Percentiles rank a stretch among this genome's conserved stretches.
These are phyloP conservation scores for Penicillium oxalicum DNA, from an alignment of 2,329 filamentous ascomycete species.

Conservation along the genomic window DNA sequence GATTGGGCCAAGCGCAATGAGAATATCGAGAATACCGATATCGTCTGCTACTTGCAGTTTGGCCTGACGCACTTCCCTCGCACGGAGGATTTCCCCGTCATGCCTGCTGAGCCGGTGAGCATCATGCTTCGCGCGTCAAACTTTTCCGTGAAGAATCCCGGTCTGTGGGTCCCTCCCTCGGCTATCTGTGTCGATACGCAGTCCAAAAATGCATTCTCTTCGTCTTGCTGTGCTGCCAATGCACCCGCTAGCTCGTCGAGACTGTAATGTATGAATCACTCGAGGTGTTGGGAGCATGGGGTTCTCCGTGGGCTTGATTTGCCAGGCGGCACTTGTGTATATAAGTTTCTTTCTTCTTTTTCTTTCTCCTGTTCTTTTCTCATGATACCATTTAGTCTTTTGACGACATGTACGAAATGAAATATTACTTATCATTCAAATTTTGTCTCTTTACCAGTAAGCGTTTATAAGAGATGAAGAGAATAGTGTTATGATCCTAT, in stretches of 20 bases:
- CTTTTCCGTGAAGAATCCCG: conserved; percentile 55
- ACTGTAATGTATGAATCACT: conserved; percentile 9
- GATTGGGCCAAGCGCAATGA: conserved; percentile 42
- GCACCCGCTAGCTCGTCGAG: conserved; percentile 13
- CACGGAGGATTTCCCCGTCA: conserved; percentile 53
- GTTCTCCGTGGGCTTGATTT: neutral
- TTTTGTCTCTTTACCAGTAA: no score
- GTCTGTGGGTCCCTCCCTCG: conserved; percentile 50
- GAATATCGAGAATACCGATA: conserved; percentile 50
- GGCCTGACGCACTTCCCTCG: conserved; percentile 51
- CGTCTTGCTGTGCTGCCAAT: conserved; percentile 18
- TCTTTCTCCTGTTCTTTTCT: no score
- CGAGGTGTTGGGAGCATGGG: conserved; percentile 5
- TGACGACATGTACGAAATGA: no score
- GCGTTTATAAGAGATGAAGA: no score
- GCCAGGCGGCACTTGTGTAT: neutral
- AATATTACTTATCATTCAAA: no score
- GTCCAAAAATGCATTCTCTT: conserved; percentile 23
- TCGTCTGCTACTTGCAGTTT: conserved; percentile 54
- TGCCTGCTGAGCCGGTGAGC: conserved; percentile 54
- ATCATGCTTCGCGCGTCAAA: conserved; percentile 55
- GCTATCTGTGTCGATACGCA: conserved; percentile 26
- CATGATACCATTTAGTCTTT: no score
- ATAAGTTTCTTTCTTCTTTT: neutral
- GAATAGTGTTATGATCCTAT: no score